Conservation (phyloP, 345 rosid genomes). For the Murraya paniculata region DNA sequence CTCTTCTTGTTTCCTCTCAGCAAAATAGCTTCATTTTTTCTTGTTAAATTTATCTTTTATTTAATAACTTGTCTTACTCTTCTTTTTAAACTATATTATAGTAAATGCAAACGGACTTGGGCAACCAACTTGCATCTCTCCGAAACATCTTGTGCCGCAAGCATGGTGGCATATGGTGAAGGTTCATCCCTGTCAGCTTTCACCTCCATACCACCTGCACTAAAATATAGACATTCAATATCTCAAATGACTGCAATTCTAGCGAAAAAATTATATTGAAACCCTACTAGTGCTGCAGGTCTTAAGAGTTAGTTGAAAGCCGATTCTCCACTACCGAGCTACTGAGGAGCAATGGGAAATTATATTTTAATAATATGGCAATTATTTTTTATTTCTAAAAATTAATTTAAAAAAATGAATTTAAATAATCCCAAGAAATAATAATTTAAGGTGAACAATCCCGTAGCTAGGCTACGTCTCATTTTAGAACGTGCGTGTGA, state of each 20-base stretch:
- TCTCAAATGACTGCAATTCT: neutral
- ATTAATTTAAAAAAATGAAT: too few relatives aligned
- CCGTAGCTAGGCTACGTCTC: too few relatives aligned
- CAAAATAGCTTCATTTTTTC: neutral
- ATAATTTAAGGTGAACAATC: too few relatives aligned
- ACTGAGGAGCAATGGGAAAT: too few relatives aligned
- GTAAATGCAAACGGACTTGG: neutral
- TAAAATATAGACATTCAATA: neutral
- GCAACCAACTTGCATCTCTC: slow-evolving; percentile 35
- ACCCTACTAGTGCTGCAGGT: too few relatives aligned
- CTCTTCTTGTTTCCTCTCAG: too few relatives aligned
- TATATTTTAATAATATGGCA: too few relatives aligned
- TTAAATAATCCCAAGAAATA: too few relatives aligned
- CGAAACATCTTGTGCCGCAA: slow-evolving; percentile 47
- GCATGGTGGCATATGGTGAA: slow-evolving; percentile 46
- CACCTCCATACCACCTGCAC: slow-evolving; percentile 42
- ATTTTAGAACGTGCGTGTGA: too few relatives aligned
- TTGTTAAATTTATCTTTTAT: neutral
- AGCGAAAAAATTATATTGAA: neutral
- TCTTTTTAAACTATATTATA: neutral
- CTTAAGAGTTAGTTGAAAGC: too few relatives aligned
- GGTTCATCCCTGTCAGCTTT: slow-evolving; percentile 50
- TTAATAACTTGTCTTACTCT: neutral
- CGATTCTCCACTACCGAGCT: too few relatives aligned
- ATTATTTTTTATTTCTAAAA: too few relatives aligned